Evolutionary conservation across 495 filamentous ascomycete genomes (phyloP).

Genomic region (Penicillium odoratum): DNA sequence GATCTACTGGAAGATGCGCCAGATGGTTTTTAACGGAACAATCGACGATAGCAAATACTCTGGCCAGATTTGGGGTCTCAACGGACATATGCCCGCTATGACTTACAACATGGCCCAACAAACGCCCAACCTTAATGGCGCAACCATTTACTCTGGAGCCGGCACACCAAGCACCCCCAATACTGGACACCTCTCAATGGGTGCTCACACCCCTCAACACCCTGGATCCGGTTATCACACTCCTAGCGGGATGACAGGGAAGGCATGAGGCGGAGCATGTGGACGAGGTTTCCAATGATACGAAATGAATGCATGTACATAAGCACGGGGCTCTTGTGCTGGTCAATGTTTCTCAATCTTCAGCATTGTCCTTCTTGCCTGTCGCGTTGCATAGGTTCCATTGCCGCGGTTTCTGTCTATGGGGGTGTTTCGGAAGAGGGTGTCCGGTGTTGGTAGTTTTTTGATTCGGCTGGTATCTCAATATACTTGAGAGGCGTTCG

Average conservation of each 20-base stretch:
- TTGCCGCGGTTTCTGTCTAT: slow-evolving; percentile 14
- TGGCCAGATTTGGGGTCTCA: slow-evolving; percentile 87
- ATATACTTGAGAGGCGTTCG: slow-evolving; percentile 29
- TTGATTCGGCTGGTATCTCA: slow-evolving; percentile 22
- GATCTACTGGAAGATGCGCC: slow-evolving; percentile 86
- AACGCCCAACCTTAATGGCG: slow-evolving; percentile 58
- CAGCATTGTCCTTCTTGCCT: slow-evolving; percentile 29
- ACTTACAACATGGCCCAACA: slow-evolving; percentile 46
- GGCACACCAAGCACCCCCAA: slow-evolving; percentile 75
- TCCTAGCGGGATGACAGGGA: slow-evolving; percentile 56
- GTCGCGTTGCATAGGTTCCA: slow-evolving; percentile 23
- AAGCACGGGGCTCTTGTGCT: slow-evolving; percentile 28
- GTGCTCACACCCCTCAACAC: slow-evolving; percentile 58
- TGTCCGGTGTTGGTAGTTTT: slow-evolving; percentile 22
- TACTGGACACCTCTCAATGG: slow-evolving; percentile 48
- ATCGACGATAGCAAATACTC: slow-evolving; percentile 73
- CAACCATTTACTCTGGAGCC: slow-evolving; percentile 54
- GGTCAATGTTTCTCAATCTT: slow-evolving; percentile 21
- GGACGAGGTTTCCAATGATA: slow-evolving; percentile 16
- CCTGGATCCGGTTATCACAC: slow-evolving; percentile 59
- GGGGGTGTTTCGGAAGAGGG: slow-evolving; percentile 25
- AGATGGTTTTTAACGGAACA: slow-evolving; percentile 78
- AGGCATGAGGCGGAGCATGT: slow-evolving; percentile 31
- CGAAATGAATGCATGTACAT: slow-evolving; percentile 38
- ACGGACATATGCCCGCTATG: slow-evolving; percentile 55